Evolutionary conservation across 2,329 filamentous ascomycete species (phyloP).

Genomic region (Clarireedia paspali): DNA sequence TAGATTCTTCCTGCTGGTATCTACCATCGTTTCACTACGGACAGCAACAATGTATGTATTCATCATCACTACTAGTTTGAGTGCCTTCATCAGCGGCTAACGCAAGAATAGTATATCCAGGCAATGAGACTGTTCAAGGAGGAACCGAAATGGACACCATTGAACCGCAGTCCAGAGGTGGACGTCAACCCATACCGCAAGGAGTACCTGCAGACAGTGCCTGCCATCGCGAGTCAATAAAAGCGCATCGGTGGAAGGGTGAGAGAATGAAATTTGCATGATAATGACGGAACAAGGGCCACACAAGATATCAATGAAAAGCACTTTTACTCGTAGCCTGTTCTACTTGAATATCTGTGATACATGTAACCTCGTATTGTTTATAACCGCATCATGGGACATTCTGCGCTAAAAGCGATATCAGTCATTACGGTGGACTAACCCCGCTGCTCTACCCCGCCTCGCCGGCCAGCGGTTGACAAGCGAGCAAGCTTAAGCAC

Average conservation of each 20-base stretch:
- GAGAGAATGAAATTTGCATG: not conserved
- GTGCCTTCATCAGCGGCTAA: not conserved
- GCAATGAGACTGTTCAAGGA: conserved; percentile 97
- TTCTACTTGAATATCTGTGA: not conserved
- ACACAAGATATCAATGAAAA: not conserved
- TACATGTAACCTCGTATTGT: not conserved
- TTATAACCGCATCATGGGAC: too few relatives aligned
- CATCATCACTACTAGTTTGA: not conserved
- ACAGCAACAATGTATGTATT: conserved; percentile 73
- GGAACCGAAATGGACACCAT: conserved; percentile 94
- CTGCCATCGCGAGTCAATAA: conserved; percentile 11
- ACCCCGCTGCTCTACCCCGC: not conserved
- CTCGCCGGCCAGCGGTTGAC: not conserved
- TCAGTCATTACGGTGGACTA: too few relatives aligned
- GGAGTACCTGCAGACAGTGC: conserved; percentile 53
- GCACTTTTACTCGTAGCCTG: too few relatives aligned
- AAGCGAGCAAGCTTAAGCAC: not conserved
- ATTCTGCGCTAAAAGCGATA: too few relatives aligned
- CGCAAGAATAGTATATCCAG: conserved; percentile 66
- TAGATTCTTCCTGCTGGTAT: conserved; percentile 84
- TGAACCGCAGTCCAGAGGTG: conserved; percentile 72
- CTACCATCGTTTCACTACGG: conserved; percentile 95
- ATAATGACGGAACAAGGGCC: not conserved
- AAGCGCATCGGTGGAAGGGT: not conserved
- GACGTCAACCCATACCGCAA: conserved; percentile 73